Conservation (phyloP, 2,329 filamentous ascomycete genomes). For the Mycosphaerella sp. region DNA sequence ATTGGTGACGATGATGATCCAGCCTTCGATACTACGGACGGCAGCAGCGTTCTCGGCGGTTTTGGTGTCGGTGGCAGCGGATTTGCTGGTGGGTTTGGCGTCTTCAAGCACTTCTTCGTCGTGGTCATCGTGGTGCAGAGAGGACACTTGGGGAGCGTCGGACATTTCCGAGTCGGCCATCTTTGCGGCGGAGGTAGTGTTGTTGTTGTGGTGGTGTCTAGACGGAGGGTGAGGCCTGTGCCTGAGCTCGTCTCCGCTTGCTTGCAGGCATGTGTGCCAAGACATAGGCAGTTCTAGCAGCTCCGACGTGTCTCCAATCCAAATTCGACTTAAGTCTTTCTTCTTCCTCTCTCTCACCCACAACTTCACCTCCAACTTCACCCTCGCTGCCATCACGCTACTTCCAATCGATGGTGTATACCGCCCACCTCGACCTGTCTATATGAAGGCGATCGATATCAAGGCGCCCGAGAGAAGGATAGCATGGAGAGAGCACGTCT, state of each 20-base stretch:
- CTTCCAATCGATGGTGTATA: no score
- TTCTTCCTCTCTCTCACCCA: background rate
- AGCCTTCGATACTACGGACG: conserved; percentile 80
- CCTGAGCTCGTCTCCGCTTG: background rate
- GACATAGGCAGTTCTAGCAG: background rate
- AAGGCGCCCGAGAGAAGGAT: no score
- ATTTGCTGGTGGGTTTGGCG: conserved; percentile 18
- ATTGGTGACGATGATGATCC: conserved; percentile 82
- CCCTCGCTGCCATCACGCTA: no score
- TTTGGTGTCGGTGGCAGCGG: conserved; percentile 53
- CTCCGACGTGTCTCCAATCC: background rate
- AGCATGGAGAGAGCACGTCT: no score
- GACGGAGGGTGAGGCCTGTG: background rate
- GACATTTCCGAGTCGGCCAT: conserved; percentile 50
- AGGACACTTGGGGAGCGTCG: conserved; percentile 43
- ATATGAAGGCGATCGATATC: no score
- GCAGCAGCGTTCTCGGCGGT: conserved; percentile 69
- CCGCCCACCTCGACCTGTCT: no score
- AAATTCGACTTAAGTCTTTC: background rate
- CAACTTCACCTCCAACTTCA: no score
- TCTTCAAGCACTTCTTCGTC: conserved; percentile 10
- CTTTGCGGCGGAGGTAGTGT: conserved; percentile 9
- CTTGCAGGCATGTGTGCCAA: background rate
- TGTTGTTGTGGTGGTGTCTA: background rate
- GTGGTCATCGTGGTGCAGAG: conserved; percentile 7